These are phyloP conservation scores for Fusarium nanum DNA, from an alignment of 2,329 filamentous ascomycete species.

Conservation along the genomic window DNA sequence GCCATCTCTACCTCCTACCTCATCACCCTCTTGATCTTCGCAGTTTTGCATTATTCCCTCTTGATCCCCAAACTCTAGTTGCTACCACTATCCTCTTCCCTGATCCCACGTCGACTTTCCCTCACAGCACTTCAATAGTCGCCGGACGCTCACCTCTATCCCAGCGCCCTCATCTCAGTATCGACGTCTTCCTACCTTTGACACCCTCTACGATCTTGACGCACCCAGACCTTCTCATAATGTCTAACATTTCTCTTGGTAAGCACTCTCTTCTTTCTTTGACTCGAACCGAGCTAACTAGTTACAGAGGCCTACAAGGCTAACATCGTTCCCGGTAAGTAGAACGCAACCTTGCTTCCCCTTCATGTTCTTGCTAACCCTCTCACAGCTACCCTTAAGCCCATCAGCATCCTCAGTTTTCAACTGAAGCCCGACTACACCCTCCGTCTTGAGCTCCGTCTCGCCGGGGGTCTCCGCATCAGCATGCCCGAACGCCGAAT, in stretches of 20 bases:
- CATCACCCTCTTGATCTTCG: not conserved
- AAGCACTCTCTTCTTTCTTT: not conserved
- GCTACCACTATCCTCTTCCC: not conserved
- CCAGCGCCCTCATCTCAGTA: fast-evolving
- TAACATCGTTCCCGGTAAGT: not conserved
- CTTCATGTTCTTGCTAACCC: not conserved
- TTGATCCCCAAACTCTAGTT: not conserved
- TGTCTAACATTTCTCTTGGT: not conserved
- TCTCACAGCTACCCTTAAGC: not conserved
- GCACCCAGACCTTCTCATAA: not conserved
- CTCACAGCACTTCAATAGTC: not conserved
- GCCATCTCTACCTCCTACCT: too few species aligned
- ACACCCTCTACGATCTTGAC: not conserved
- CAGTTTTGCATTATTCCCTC: not conserved
- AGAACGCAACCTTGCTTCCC: not conserved
- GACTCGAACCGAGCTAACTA: not conserved
- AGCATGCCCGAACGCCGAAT: not conserved
- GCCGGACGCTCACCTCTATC: not conserved
- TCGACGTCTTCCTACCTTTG: not conserved
- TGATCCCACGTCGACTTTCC: not conserved
- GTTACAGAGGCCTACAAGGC: not conserved
- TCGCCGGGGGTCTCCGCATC: not conserved
- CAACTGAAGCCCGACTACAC: not conserved
- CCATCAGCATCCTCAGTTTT: not conserved
- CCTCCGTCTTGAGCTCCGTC: not conserved